These are phyloP conservation scores for Nicotiana undulata DNA, from an alignment of 257 asterid genomes.

Conservation along the genomic window DNA sequence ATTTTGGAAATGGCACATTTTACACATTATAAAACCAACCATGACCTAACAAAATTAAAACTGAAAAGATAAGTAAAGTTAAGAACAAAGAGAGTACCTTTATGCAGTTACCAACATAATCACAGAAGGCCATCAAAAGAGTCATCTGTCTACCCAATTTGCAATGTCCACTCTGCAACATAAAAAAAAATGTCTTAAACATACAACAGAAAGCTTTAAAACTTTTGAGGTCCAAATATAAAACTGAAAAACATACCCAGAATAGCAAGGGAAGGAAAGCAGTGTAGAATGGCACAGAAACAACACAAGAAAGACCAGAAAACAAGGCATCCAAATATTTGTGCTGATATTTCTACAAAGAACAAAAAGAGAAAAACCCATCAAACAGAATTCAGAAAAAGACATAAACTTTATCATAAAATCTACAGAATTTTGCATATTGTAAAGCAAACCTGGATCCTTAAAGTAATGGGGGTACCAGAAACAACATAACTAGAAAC, in stretches of 20 bases:
- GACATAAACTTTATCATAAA: neutral
- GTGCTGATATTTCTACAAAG: slow-evolving; percentile 65
- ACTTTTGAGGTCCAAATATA: too few relatives aligned
- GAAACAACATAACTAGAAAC: slow-evolving; percentile 43
- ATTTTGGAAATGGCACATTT: neutral
- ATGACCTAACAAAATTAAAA: neutral
- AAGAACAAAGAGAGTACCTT: slow-evolving; percentile 24
- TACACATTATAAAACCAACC: neutral
- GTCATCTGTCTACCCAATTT: slow-evolving; percentile 97
- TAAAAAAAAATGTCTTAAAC: neutral
- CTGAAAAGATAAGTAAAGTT: neutral
- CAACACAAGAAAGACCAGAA: slow-evolving; percentile 74
- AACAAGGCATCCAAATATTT: slow-evolving; percentile 65
- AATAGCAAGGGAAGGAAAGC: slow-evolving; percentile 91
- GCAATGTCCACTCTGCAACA: slow-evolving; percentile 77
- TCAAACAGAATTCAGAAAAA: neutral
- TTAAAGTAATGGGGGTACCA: slow-evolving; percentile 52
- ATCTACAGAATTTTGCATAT: neutral
- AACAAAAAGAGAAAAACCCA: slow-evolving; percentile 10
- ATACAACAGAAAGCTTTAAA: too few relatives aligned
- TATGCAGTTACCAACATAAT: slow-evolving; percentile 74
- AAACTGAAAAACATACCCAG: slow-evolving; percentile 52
- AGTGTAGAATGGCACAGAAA: slow-evolving; percentile 95
- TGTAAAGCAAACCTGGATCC: slow-evolving; percentile 62
- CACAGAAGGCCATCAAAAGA: slow-evolving; percentile 84